phyloP scores from a whole-genome alignment of 1,284 basidiomycete genomes.

The Ustilago sp. region DNA sequence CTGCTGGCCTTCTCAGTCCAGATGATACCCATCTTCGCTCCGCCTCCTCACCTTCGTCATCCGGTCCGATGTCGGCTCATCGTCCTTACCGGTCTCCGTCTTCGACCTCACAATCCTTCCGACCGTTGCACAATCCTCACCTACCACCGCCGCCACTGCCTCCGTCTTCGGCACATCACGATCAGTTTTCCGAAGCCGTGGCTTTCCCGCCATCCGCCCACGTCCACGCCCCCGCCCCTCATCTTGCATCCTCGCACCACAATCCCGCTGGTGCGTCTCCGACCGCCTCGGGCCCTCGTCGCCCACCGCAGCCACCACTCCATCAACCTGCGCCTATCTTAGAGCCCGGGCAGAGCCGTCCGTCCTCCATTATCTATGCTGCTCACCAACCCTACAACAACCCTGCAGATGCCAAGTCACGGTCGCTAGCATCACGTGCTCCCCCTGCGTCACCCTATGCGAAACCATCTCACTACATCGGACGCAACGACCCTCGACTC shows the following conservation, averaged over 20 bases:
- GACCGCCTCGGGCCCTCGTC: not conserved
- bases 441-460: constrained; percentile 42
- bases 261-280: not conserved
- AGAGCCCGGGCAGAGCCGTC: constrained; percentile 36
- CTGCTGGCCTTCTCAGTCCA: constrained; percentile 40
- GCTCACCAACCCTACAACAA: constrained; percentile 17
- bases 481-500: constrained; percentile 58
- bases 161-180: constrained; percentile 11
- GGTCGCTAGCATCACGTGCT: not conserved
- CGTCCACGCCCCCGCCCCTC: constrained; percentile 13
- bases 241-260: constrained; percentile 7
- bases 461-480: constrained; percentile 41
- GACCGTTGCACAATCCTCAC: constrained; percentile 25
- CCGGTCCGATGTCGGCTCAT: not conserved
- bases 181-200: not conserved
- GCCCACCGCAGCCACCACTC: not conserved
- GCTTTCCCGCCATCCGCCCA: constrained; percentile 1
- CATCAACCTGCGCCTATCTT: constrained; percentile 7
- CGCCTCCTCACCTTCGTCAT: constrained; percentile 15
- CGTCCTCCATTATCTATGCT: constrained; percentile 33
- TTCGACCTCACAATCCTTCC: constrained; percentile 17
- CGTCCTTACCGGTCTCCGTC: constrained; percentile 24
- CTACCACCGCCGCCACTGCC: constrained; percentile 14
- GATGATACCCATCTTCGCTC: constrained; percentile 32
- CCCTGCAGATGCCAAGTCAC: not conserved